Conservation (phyloP, 2,329 filamentous ascomycete genomes). For the Beauveria sp. region DNA sequence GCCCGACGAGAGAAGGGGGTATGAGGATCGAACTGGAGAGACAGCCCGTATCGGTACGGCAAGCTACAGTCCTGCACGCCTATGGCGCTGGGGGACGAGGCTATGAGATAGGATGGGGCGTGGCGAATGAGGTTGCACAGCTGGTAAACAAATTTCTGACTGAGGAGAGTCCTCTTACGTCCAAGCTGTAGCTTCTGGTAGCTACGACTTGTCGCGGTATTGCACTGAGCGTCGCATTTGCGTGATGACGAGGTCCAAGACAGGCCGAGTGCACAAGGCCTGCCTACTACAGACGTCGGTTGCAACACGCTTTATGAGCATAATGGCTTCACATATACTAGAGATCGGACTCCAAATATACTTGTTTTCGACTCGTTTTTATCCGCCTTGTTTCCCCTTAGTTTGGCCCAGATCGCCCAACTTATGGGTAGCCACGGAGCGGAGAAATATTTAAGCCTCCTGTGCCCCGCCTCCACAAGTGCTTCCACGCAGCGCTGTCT, state of each 20-base stretch:
- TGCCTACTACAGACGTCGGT: background rate
- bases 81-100: conserved; percentile 56
- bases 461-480: conserved; percentile 12
- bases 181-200: background rate
- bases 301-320: background rate
- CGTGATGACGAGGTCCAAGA: no score
- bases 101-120: conserved; percentile 53
- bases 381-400: background rate
- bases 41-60: background rate
- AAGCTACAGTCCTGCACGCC: conserved; percentile 35
- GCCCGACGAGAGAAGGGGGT: conserved; percentile 36
- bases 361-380: background rate
- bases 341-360: background rate
- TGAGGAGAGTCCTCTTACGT: background rate
- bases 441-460: conserved; percentile 12
- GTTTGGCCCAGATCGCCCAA: background rate
- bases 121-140: conserved; percentile 41
- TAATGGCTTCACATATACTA: background rate
- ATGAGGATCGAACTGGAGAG: conserved; percentile 21
- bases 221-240: background rate
- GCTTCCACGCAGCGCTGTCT: background rate
- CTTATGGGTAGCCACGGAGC: background rate
- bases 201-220: no score
- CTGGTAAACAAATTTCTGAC: background rate
- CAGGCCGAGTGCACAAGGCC: background rate